Conservation (phyloP, 2,329 filamentous ascomycete genomes). For the Fusarium sp. region DNA sequence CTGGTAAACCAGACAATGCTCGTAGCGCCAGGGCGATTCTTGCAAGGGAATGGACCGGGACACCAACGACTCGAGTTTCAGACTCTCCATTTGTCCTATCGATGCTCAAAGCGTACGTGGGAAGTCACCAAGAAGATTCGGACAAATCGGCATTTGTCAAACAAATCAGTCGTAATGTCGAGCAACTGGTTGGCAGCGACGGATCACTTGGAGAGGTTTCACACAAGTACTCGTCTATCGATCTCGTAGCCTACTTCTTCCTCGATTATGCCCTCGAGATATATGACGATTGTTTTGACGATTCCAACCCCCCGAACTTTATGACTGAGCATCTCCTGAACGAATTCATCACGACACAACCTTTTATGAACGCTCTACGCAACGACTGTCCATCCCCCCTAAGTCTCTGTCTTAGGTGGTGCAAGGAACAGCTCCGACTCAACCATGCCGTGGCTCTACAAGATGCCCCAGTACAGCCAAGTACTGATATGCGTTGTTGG, state of each 20-base stretch:
- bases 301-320: conserved; percentile 5
- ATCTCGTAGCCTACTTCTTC: conserved; percentile 37
- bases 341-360: conserved; percentile 37
- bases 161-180: conserved; percentile 17
- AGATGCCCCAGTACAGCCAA: conserved; percentile 20
- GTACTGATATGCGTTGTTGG: conserved; percentile 24
- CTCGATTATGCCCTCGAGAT: conserved; percentile 34
- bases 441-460: conserved; percentile 25
- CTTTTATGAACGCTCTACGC: conserved; percentile 15
- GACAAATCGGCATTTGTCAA: conserved; percentile 1
- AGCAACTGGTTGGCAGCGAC: conserved; percentile 9
- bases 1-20: conserved; percentile 30
- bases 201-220: conserved; percentile 16
- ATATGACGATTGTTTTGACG: conserved; percentile 27
- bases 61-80: neutral
- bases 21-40: conserved; percentile 25
- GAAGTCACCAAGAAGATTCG: conserved; percentile 15
- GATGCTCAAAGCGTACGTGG: conserved; percentile 32
- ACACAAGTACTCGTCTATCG: conserved; percentile 28
- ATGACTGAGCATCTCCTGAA: conserved; percentile 29
- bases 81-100: conserved; percentile 28
- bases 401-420: conserved; percentile 35
- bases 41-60: neutral
- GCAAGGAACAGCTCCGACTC: conserved; percentile 28
- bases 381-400: conserved; percentile 16